phyloP scores from a whole-genome alignment of 768 basidiomycete species.

The Kwoniella sp. region DNA sequence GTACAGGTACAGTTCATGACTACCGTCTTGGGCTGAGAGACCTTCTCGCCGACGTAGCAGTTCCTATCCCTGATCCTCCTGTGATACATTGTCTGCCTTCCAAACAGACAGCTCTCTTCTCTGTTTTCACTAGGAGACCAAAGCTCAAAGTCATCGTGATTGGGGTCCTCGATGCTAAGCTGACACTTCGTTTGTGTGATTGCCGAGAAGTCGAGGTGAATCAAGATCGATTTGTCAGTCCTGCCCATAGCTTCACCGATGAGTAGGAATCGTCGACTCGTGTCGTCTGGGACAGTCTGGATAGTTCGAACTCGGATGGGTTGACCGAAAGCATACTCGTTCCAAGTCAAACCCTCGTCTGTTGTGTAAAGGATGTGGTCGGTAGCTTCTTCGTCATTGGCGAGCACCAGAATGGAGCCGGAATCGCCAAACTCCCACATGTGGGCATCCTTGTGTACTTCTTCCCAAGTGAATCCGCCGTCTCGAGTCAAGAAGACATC shows the following conservation, averaged over 20 bases:
- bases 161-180: constrained; percentile 69
- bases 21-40: constrained; percentile 62
- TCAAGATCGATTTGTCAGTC: constrained; percentile 62
- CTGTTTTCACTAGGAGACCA: constrained; percentile 94
- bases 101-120: constrained; percentile 86
- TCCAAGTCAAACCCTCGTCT: constrained; percentile 85
- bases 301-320: constrained; percentile 74
- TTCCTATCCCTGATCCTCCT: constrained; percentile 76
- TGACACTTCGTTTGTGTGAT: constrained; percentile 73
- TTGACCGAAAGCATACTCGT: constrained; percentile 81
- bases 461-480: constrained; percentile 96
- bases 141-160: constrained; percentile 88
- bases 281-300: constrained; percentile 86
- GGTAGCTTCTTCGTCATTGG: constrained; percentile 90
- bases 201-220: constrained; percentile 86
- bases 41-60: constrained; percentile 77
- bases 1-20: constrained; percentile 74
- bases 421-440: constrained; percentile 98
- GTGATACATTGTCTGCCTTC: constrained; percentile 88
- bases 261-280: constrained; percentile 85
- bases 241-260: constrained; percentile 66
- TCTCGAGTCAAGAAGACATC: constrained; percentile 97
- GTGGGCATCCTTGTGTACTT: constrained; percentile 96
- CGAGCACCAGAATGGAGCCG: constrained; percentile 88
- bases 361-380: constrained; percentile 86